Evolutionary conservation across 2,329 filamentous ascomycete species (phyloP), one percentile per base, ranked within the genome.

Genomic region (Aschersonia sp.): DNA sequence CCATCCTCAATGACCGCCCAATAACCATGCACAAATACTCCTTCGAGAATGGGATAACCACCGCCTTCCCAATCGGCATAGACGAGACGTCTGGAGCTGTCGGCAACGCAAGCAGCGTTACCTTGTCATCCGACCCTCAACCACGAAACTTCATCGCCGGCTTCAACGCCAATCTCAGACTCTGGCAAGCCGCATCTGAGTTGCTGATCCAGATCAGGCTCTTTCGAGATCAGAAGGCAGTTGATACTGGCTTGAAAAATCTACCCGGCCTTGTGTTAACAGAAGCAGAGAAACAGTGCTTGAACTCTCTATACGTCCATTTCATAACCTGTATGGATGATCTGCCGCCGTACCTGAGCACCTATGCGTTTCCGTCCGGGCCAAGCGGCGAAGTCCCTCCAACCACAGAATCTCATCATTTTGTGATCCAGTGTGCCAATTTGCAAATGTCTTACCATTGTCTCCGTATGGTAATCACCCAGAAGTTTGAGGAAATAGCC

Each of bases 21-120:
- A 68, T 69, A 4, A 68, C 66, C 0, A 62, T 71, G 9, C 66
- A 69, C 52, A 64, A 66, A 43, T 67, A 62, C 49, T 68, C 62
- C 1, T 66, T 68, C 45, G 62, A 67, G 30, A 55, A 58, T 0
- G 64, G 62, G 6, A 67, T 69, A 22, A 67, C 65, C 0, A 64
- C 62, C 0, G 51, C 55, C 0, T 64, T 62, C 42, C 62, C 62
- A 1, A 56, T 57, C 2, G 62, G 60, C 4, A 57, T 62, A 7
- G 57, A 62, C 6, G 55, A 59, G 4, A 54, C 57, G n/a, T 52
- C 51, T 0, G 50, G 47, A 4, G 32, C 46, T 0, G 53, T 49
- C 30, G 48, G 42, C 10, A 50, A 52, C 1, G 49, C 52, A 5
- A 52, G 51, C 1, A 48, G 50, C 8, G 41, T 51, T 3, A 47